Base-by-base conservation (phyloP, 2,329 filamentous ascomycete genomes). In the Davidsoniella neocaledoniae region DNA sequence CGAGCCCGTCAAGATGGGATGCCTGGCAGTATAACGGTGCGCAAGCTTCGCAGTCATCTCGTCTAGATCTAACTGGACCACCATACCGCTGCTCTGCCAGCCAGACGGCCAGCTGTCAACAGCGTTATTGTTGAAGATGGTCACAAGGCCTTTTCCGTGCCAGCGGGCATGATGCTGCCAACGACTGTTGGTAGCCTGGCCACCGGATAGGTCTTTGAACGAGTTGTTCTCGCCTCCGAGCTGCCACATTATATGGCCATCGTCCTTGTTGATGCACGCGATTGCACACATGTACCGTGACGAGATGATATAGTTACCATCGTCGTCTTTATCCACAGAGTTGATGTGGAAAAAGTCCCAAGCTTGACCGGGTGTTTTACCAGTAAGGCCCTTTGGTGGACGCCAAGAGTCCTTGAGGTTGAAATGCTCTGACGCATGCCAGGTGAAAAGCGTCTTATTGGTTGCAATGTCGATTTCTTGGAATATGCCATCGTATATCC, bases 261-360 rank as follows among this genome's bases (percentile, higher is more conserved):
- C 66, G 8, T 61, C 62, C 12, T 64, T 62, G 51, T 69, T 67
- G 55, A 78, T 66, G 46, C 66, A 67, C 29, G 63, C 63, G 9
- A 76, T 60, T 16, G 67, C 64, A 56, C 66, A 66, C 46, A 67
- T 64, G 56, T 74, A 66, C 1, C 72, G 68, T 0, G 68, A 64
- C 0, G 72, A 77, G n/a, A 78, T 63, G 9, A 77, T 58, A 51
- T 72, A 78, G 55, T 77, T 69, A 4, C 71, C 71, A 0, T 64
- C 55, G 0, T 59, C 55, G 48, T 69, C 67, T 56, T 75, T 74
- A 55, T 74, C 68, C 25, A 77, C 61, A 36, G 70, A 71, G 60
- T 76, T 74, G 59, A 77, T 68, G 58, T 76, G 72, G 57, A 75
- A 76, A 53, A 68, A 75, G 57, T 77, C 73, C 61, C 71, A 77